These are phyloP conservation scores for Leishmania mexicana DNA, from an alignment of 208 protist genomes.

Conservation along the genomic window DNA sequence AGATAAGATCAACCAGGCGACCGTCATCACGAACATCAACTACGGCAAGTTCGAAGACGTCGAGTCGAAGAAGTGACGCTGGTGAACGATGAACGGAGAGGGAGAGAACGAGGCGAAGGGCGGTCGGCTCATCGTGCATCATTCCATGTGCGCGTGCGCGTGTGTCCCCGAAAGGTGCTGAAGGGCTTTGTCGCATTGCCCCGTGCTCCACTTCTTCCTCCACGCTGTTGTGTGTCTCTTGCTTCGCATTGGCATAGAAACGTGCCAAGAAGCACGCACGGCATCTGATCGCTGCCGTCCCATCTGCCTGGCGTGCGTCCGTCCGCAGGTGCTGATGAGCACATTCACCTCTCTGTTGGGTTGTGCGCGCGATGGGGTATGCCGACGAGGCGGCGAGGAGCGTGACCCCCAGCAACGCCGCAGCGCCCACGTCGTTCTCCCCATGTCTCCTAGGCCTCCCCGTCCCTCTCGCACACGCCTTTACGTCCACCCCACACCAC, in stretches of 20 bases:
- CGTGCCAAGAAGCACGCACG: too few relatives aligned
- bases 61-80: constrained; percentile 27
- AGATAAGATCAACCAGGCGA: constrained; percentile 85
- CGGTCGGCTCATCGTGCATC: not conserved
- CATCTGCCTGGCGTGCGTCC: not conserved
- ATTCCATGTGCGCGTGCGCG: not conserved
- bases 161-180: not conserved
- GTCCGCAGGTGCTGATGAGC: not conserved
- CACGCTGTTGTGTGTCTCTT: not conserved
- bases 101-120: not conserved
- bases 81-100: not conserved
- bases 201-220: too few relatives aligned
- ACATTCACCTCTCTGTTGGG: not conserved
- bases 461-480: not conserved
- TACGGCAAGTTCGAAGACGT: constrained; percentile 81
- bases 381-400: not conserved
- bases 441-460: not conserved
- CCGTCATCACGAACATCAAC: constrained; percentile 87
- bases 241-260: too few relatives aligned
- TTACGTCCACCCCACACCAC: not conserved
- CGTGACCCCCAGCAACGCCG: not conserved
- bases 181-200: not conserved
- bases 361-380: not conserved
- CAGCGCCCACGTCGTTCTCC: not conserved
- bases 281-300: too few relatives aligned